Base-by-base conservation (phyloP, 1,284 basidiomycete genomes). In the Chalciporus sp. region DNA sequence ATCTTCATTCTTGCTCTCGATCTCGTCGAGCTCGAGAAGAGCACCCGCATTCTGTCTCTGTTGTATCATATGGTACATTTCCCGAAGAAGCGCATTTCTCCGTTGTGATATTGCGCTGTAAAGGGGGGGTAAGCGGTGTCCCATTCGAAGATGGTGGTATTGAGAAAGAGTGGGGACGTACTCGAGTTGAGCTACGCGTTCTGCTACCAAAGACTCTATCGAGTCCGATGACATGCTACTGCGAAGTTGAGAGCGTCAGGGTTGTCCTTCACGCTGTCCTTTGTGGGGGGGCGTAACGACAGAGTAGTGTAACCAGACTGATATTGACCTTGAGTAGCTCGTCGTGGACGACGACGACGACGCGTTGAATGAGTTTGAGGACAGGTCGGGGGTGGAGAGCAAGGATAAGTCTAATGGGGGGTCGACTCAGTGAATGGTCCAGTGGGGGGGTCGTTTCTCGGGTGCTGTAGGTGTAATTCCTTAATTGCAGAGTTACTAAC, bases 1-100 rank as follows among this genome's bases (percentile, higher is more conserved):
- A 8, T 74, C 70, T 7, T 57, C 58, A 27, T 49, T 51, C 26
- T 26, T 49, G 23, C 19, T 2, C 23, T 43, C 33, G 37, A 37
- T 73, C 43, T 74, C 69, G 19, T 76, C 70, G 17, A 71, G 49
- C n/a, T 66, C 59, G 41, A 79, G 61, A 35, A 78, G 61, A 31
- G 71, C 56, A 14, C 77, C 78, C 39, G 76, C 59, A 55, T 73
- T 72, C 49, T 80, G 73, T 61, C 80, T 79, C 58, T 75, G 74
- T 55, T 75, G 77, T 41, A 87, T 76, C 72, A 90, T 79, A 48
- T 73, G 69, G 69, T 82, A 86, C 82, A 90, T 83, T 68, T 89
- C 80, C 46, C 77, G 77, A 62, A 90, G 76, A 47, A 90, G 76
- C 49, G 75, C 82, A 81, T 86, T 84, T 67, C 87, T 75, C 60